phyloP scores from a whole-genome alignment of 2,329 filamentous ascomycete genomes.

The Septoria petroselini region DNA sequence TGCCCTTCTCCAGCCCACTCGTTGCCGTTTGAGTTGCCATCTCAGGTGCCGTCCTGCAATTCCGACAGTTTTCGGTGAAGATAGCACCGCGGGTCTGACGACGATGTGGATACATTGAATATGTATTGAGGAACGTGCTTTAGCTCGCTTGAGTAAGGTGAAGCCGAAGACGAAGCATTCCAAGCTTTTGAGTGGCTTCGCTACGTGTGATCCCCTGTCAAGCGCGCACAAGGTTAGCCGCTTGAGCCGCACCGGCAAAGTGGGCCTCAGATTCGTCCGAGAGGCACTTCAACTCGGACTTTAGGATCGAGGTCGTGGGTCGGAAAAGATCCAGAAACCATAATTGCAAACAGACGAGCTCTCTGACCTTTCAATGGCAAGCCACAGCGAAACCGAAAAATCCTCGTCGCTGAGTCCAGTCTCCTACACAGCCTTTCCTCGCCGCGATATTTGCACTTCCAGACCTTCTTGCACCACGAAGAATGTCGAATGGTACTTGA shows the following conservation, averaged over 20 bases:
- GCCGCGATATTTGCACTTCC: constrained; percentile 49
- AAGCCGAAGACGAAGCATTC: constrained; percentile 5
- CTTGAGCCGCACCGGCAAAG: not conserved
- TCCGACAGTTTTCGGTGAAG: not conserved
- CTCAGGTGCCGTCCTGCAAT: constrained; percentile 4
- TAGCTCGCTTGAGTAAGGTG: not conserved
- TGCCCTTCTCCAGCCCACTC: constrained; percentile 3
- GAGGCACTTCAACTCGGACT: not conserved
- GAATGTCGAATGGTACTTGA: constrained; percentile 57
- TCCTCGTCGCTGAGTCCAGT: not conserved
- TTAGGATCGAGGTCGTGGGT: too few species aligned
- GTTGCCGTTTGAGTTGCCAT: not conserved
- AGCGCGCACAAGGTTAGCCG: not conserved
- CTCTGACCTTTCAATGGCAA: too few species aligned
- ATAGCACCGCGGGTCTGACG: not conserved
- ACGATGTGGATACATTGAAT: not conserved
- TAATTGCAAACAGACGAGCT: too few species aligned
- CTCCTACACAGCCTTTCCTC: constrained; percentile 19
- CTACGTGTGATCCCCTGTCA: not conserved
- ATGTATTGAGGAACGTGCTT: not conserved
- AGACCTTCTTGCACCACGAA: constrained; percentile 59
- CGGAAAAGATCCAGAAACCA: too few species aligned
- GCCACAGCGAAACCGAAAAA: too few species aligned
- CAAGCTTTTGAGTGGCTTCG: constrained; percentile 14
- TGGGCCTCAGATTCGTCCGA: not conserved